A percentile compares a stretch with the other conserved stretches of the same genome.
phyloP scores from a whole-genome alignment of 192 early-diverging fungal genomes.

The Backusella parvicylindrica region DNA sequence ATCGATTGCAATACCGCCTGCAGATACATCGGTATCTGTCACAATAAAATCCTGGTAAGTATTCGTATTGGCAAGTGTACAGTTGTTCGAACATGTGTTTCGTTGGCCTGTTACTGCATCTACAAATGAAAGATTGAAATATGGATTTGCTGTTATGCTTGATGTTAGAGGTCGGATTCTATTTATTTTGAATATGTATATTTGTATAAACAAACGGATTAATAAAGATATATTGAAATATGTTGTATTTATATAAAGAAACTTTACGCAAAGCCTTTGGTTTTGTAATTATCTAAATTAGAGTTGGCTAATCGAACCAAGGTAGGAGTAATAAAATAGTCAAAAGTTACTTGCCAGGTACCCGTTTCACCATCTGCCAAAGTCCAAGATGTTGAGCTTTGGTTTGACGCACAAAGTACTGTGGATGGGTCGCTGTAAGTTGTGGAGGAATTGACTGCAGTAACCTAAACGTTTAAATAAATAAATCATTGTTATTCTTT shows the following conservation, averaged over 20 bases:
- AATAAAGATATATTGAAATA: background rate
- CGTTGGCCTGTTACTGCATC: background rate
- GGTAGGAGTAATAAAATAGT: background rate
- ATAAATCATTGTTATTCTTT: background rate
- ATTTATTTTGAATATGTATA: background rate
- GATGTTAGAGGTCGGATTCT: background rate
- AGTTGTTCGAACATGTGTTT: background rate
- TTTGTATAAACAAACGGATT: background rate
- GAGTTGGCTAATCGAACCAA: constrained; percentile 6
- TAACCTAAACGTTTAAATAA: background rate
- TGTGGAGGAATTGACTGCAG: background rate
- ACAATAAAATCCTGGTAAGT: constrained; percentile 38
- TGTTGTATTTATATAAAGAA: background rate
- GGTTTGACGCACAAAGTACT: background rate
- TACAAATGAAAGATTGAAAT: constrained; percentile 7
- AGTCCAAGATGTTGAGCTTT: background rate
- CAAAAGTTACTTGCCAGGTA: background rate
- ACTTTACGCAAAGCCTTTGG: background rate
- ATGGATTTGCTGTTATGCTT: background rate
- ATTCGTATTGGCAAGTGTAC: background rate
- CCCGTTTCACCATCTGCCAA: background rate
- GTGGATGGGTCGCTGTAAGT: background rate
- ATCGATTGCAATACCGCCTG: constrained; percentile 48
- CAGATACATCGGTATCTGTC: constrained; percentile 31
- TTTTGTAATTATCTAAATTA: background rate